Conservation (phyloP, 371 early-diverging fungal species). For the Thermomucor indicae-seudaticae region DNA sequence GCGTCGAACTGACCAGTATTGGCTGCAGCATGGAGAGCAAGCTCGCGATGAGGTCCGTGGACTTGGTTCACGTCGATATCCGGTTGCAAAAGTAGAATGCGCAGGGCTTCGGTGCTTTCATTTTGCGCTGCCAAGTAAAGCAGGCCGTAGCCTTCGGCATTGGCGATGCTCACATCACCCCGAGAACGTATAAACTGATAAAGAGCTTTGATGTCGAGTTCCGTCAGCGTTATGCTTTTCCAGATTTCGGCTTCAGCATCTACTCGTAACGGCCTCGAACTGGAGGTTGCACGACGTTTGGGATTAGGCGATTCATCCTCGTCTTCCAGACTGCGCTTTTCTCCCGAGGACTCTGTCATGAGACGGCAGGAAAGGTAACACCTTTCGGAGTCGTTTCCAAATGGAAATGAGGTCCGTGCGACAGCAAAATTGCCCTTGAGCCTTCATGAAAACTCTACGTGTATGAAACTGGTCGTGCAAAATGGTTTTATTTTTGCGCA, state of each 20-base stretch:
- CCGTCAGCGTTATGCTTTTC: constrained; percentile 22
- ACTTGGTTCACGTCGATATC: constrained; percentile 24
- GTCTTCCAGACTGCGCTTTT: too few relatives aligned
- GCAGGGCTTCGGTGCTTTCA: constrained; percentile 35
- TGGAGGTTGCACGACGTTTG: too few relatives aligned
- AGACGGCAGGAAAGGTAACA: too few relatives aligned
- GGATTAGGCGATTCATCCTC: too few relatives aligned
- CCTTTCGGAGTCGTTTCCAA: too few relatives aligned
- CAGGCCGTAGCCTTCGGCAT: constrained; percentile 32
- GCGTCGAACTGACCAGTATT: constrained; percentile 28
- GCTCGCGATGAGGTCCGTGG: constrained; percentile 42
- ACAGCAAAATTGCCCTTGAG: too few relatives aligned
- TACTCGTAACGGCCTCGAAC: too few relatives aligned
- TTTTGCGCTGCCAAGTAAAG: constrained; percentile 42
- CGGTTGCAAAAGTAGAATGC: constrained; percentile 35
- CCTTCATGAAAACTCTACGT: too few relatives aligned
- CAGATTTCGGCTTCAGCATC: constrained; percentile 23
- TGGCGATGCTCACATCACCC: constrained; percentile 13
- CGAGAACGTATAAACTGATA: constrained; percentile 35
- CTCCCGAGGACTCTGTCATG: too few relatives aligned
- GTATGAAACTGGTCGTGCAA: too few relatives aligned
- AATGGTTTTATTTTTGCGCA: too few relatives aligned
- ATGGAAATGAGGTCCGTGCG: too few relatives aligned
- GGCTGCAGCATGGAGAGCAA: constrained; percentile 40
- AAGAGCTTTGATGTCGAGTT: constrained; percentile 35